Conservation (phyloP, 371 early-diverging fungal genomes). For the Mucor indicus region DNA sequence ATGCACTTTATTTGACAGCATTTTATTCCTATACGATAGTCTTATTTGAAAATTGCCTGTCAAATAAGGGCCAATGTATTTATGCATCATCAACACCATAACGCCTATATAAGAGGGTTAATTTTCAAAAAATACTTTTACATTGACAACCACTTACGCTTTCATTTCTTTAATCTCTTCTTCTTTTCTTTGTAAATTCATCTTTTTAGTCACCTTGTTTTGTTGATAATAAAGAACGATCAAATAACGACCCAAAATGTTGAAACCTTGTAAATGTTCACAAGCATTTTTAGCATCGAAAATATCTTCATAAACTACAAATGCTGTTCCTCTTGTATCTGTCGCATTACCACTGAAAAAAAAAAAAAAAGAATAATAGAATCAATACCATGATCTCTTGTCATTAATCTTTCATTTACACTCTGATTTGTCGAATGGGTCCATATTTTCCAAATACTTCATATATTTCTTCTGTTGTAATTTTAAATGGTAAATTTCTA, state of each 20-base stretch:
- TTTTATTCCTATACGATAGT: no score
- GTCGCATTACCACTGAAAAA: constrained; percentile 67
- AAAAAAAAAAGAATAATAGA: not conserved
- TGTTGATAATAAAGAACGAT: constrained; percentile 93
- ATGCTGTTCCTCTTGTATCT: constrained; percentile 93
- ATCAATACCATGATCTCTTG: not conserved
- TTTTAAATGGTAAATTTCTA: constrained; percentile 93
- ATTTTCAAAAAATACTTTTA: not conserved
- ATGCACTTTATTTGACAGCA: no score
- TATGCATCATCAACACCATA: constrained; percentile 43
- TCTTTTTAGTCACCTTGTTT: constrained; percentile 76
- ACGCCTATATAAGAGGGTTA: constrained; percentile 18
- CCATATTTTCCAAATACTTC: constrained; percentile 98
- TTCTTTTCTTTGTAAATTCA: constrained; percentile 84
- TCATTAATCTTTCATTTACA: constrained; percentile 36
- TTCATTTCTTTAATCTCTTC: constrained; percentile 82
- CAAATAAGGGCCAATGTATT: not conserved
- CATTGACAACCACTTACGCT: constrained; percentile 40
- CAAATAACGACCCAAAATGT: constrained; percentile 92
- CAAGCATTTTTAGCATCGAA: constrained; percentile 96
- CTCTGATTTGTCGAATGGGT: constrained; percentile 90
- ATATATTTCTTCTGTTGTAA: constrained; percentile 92
- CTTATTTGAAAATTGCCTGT: not conserved
- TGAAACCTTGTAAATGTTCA: constrained; percentile 93
- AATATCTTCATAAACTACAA: constrained; percentile 97